A percentile compares a stretch with the other conserved stretches of the same genome.
phyloP scores from a whole-genome alignment of 495 filamentous ascomycete species.

The Corynascus novoguineensis region DNA sequence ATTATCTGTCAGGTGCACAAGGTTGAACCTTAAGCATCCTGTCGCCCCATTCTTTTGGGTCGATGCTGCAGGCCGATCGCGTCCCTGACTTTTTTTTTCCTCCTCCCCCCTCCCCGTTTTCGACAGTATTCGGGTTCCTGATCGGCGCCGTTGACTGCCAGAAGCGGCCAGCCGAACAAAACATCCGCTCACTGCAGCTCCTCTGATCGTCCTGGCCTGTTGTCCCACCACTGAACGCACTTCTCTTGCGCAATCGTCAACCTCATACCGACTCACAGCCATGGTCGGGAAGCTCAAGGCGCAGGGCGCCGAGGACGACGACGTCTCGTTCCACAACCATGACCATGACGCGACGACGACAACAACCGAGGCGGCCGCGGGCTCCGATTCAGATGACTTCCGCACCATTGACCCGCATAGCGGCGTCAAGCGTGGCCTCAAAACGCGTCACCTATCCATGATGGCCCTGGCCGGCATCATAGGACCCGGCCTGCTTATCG shows the following conservation, averaged over 20 bases:
- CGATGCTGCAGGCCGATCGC: not conserved
- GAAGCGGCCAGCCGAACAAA: not conserved
- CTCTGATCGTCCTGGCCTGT: not conserved
- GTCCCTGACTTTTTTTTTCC: not conserved
- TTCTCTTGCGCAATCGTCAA: not conserved
- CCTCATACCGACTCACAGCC: not conserved
- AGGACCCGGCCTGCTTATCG: constrained; percentile 50
- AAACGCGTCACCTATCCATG: constrained; percentile 67
- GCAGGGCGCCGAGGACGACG: not conserved
- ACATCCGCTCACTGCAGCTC: not conserved
- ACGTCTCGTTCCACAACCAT: not conserved
- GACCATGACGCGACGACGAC: constrained; percentile 1
- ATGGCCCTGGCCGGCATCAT: constrained; percentile 61
- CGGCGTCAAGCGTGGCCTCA: constrained; percentile 52
- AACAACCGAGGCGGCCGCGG: constrained; percentile 5
- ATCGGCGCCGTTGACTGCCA: constrained; percentile 4
- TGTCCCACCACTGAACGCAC: not conserved
- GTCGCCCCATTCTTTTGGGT: not conserved
- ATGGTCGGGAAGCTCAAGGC: not conserved
- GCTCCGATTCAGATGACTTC: constrained; percentile 35
- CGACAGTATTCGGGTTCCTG: constrained; percentile 8
- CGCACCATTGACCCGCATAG: constrained; percentile 41
- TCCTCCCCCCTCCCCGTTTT: not conserved
- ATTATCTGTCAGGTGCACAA: not conserved
- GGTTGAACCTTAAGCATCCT: not conserved